Evolutionary conservation across 2,329 filamentous ascomycete species (phyloP).

Genomic region (Phialophora verrucosa): DNA sequence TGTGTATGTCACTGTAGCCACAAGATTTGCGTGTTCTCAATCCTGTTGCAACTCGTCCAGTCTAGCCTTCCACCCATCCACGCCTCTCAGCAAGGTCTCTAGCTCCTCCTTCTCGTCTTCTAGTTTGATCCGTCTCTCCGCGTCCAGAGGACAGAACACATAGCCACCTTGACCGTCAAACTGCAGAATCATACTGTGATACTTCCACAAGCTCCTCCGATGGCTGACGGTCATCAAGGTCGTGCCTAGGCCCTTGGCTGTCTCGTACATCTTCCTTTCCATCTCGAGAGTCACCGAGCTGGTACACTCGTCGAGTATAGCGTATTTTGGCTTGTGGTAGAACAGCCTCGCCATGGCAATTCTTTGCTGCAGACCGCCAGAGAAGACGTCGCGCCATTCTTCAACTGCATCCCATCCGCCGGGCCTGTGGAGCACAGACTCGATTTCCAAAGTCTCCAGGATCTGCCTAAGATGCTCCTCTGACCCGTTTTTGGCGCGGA

Average conservation of each 20-base stretch:
- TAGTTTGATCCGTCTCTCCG: constrained; percentile 79
- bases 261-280: constrained; percentile 96
- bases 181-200: constrained; percentile 91
- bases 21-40: neutral
- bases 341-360: constrained; percentile 96
- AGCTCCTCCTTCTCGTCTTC: constrained; percentile 98
- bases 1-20: neutral
- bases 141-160: constrained; percentile 87
- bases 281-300: constrained; percentile 93
- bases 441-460: constrained; percentile 79
- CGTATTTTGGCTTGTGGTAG: constrained; percentile 90
- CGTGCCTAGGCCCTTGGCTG: constrained; percentile 86
- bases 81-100: constrained; percentile 80
- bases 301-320: constrained; percentile 96
- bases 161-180: constrained; percentile 94
- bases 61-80: constrained; percentile 85
- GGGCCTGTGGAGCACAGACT: constrained; percentile 78
- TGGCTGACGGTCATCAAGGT: constrained; percentile 98
- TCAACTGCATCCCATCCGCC: constrained; percentile 91
- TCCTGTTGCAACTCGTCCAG: constrained; percentile 53
- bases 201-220: constrained; percentile 90
- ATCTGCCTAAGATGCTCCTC: constrained; percentile 80
- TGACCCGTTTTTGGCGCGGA: constrained; percentile 81
- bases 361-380: constrained; percentile 89
- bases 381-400: constrained; percentile 94